These are phyloP conservation scores for Metarhizium brunneum DNA, from an alignment of 2,329 filamentous ascomycete genomes.

Conservation along the genomic window DNA sequence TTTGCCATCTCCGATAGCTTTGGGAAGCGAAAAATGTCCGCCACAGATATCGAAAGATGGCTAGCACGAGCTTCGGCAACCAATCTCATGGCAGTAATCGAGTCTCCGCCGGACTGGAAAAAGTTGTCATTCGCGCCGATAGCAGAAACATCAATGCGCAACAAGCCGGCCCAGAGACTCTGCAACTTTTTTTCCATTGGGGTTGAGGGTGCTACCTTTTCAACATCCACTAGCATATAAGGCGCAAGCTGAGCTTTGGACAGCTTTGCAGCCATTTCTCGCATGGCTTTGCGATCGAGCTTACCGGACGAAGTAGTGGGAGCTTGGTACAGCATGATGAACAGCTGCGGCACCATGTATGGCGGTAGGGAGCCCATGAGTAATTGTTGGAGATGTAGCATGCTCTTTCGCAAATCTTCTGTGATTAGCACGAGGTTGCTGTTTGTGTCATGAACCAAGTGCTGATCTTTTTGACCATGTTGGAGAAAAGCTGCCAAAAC, in stretches of 20 bases:
- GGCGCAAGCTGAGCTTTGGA: too few relatives aligned
- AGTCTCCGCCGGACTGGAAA: slow-evolving; percentile 21
- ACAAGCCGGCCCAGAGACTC: slow-evolving; percentile 14
- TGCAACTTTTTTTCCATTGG: background rate
- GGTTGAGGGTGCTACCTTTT: too few relatives aligned
- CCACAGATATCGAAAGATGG: slow-evolving; percentile 10
- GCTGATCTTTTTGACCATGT: too few relatives aligned
- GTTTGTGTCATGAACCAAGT: too few relatives aligned
- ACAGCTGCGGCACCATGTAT: slow-evolving; percentile 34
- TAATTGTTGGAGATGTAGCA: background rate
- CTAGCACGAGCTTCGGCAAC: slow-evolving; percentile 9
- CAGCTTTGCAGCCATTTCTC: slow-evolving; percentile 22
- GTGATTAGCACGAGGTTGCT: too few relatives aligned
- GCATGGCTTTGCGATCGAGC: slow-evolving; percentile 32
- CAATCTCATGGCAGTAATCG: slow-evolving; percentile 15
- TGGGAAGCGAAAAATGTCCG: slow-evolving; percentile 11
- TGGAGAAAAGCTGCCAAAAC: too few relatives aligned
- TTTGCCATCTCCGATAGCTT: too few relatives aligned
- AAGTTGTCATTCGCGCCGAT: slow-evolving; percentile 14
- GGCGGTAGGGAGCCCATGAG: slow-evolving; percentile 11
- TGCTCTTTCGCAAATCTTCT: slow-evolving; percentile 6
- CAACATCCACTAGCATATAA: background rate
- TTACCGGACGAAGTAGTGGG: slow-evolving; percentile 33
- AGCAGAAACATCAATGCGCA: slow-evolving; percentile 18
- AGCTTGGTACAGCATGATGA: slow-evolving; percentile 29